These are phyloP conservation scores for Candida ovalis DNA, from an alignment of 805 yeast species.

Conservation along the genomic window DNA sequence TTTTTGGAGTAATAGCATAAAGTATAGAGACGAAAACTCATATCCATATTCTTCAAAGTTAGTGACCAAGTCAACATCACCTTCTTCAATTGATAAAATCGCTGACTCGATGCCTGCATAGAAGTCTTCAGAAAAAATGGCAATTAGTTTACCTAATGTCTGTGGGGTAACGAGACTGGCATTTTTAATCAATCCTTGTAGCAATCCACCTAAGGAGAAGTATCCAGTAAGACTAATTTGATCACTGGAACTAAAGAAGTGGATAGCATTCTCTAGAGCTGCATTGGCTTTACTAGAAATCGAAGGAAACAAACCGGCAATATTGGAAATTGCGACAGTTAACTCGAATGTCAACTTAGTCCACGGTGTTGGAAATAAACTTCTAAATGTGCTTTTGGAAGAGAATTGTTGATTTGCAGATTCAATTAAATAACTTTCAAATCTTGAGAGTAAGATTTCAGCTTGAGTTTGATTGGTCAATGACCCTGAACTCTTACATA, in stretches of 20 bases:
- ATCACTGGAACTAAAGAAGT: not conserved
- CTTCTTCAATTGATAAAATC: conserved; percentile 13
- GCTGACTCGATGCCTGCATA: conserved; percentile 18
- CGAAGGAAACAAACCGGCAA: conserved; percentile 21
- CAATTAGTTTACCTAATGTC: conserved; percentile 16
- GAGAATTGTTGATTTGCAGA: conserved; percentile 41
- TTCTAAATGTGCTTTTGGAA: conserved; percentile 21
- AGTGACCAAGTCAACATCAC: conserved; percentile 22
- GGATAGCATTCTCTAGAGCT: not conserved
- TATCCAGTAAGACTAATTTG: conserved; percentile 7
- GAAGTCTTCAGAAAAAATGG: conserved; percentile 29
- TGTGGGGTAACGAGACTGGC: conserved; percentile 20
- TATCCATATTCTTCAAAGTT: conserved; percentile 30
- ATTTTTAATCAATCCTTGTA: conserved; percentile 25
- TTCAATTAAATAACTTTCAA: conserved; percentile 43
- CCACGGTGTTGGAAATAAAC: conserved; percentile 40
- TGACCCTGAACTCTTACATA: conserved; percentile 42
- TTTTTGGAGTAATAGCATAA: conserved; percentile 24
- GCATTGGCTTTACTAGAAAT: conserved; percentile 9
- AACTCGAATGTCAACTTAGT: conserved; percentile 35
- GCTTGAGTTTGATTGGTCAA: conserved; percentile 39
- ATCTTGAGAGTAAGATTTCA: conserved; percentile 38
- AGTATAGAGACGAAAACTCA: conserved; percentile 29
- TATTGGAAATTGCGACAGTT: conserved; percentile 28
- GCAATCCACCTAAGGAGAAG: conserved; percentile 30